A percentile compares a stretch with the other conserved stretches of the same genome.
phyloP scores from a whole-genome alignment of 257 asterid genomes.

The Gentiana dahurica region DNA sequence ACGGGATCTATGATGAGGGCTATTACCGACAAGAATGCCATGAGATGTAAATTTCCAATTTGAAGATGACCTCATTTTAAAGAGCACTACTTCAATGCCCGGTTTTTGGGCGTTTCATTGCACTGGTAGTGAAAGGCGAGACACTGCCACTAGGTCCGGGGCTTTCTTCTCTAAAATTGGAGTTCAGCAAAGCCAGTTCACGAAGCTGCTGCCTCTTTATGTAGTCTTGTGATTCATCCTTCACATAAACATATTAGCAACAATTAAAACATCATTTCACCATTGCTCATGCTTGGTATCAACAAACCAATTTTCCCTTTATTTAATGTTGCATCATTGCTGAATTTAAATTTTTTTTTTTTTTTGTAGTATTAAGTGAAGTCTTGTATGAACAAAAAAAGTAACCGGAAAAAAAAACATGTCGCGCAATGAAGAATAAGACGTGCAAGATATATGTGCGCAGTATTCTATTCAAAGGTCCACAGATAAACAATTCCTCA shows the following conservation, averaged over 20 bases:
- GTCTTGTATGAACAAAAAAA: too few relatives aligned
- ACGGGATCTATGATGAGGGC: not conserved
- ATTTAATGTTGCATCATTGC: too few relatives aligned
- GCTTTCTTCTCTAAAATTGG: slow-evolving; percentile 88
- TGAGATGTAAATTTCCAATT: slow-evolving; percentile 10
- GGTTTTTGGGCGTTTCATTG: slow-evolving; percentile 95
- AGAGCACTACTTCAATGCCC: slow-evolving; percentile 37
- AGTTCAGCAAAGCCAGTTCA: slow-evolving; percentile 88
- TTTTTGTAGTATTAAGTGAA: not conserved
- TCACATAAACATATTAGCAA: slow-evolving; percentile 6
- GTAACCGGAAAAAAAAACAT: too few relatives aligned
- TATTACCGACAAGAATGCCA: slow-evolving; percentile 1
- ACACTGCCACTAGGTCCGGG: slow-evolving; percentile 97
- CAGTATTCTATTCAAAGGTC: not conserved
- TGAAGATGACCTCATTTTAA: slow-evolving; percentile 13
- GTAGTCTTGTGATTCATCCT: slow-evolving; percentile 95
- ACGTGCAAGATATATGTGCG: not conserved
- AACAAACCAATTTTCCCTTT: not conserved
- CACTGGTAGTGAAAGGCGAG: slow-evolving; percentile 84
- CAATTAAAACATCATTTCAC: not conserved
- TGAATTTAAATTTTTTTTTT: too few relatives aligned
- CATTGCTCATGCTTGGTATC: not conserved
- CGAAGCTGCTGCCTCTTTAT: slow-evolving; percentile 95
- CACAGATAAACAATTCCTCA: too few relatives aligned
- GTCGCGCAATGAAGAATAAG: not conserved